Evolutionary conservation across 2,329 filamentous ascomycete species (phyloP).

Genomic region (Domatiomyces globalis): DNA sequence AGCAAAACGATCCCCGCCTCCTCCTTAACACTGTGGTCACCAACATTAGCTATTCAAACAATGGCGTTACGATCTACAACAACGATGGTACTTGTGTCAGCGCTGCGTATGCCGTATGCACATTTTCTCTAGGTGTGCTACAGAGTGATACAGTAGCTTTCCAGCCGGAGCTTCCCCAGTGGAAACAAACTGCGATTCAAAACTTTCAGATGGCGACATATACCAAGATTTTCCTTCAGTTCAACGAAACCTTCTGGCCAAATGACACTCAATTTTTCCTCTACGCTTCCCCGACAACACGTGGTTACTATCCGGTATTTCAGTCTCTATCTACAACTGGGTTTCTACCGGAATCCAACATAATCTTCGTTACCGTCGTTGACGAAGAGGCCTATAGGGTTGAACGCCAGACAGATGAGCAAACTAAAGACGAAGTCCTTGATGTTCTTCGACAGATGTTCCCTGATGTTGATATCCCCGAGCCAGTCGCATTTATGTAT

Average conservation of each 20-base stretch:
- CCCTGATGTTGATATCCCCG: conserved; percentile 38
- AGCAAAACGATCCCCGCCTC: conserved; percentile 41
- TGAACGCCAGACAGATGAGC: conserved; percentile 45
- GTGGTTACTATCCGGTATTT: conserved; percentile 47
- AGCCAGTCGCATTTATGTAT: conserved; percentile 47
- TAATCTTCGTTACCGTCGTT: conserved; percentile 52
- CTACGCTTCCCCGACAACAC: conserved; percentile 35
- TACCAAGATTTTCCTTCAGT: conserved; percentile 60
- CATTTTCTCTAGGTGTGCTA: conserved; percentile 54
- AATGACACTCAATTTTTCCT: conserved; percentile 39
- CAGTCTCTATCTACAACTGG: conserved; percentile 46
- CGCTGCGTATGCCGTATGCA: conserved; percentile 50
- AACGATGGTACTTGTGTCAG: conserved; percentile 42
- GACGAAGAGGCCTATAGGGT: conserved; percentile 42
- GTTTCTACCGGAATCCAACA: conserved; percentile 48
- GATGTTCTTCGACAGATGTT: conserved; percentile 49
- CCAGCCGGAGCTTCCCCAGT: conserved; percentile 43
- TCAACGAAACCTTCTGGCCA: conserved; percentile 53
- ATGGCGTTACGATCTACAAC: conserved; percentile 40
- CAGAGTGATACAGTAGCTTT: conserved; percentile 49
- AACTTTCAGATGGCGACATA: conserved; percentile 57
- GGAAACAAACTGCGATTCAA: conserved; percentile 51
- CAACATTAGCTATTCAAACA: conserved; percentile 38
- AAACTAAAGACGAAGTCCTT: conserved; percentile 44
- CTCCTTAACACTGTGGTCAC: conserved; percentile 45